These are phyloP conservation scores for Secale cereale DNA, from an alignment of 176 grass and related monocot genomes.

Conservation along the genomic window DNA sequence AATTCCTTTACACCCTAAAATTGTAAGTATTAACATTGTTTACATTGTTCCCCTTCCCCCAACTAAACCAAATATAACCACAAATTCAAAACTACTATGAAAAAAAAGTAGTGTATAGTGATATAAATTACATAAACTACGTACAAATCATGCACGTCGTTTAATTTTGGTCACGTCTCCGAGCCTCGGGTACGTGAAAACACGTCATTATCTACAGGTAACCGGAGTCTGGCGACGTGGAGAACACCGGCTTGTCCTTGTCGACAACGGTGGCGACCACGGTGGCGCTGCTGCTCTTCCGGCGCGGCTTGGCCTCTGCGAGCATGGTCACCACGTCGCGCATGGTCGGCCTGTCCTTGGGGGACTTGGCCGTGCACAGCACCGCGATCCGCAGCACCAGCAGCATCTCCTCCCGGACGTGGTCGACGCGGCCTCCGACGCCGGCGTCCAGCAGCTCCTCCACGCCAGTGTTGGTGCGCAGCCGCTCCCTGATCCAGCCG, in stretches of 20 bases:
- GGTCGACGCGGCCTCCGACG: slow-evolving; percentile 62
- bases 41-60: slow-evolving; percentile 22
- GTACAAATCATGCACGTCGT: slow-evolving; percentile 20
- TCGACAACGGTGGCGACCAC: slow-evolving; percentile 43
- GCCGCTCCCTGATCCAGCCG: slow-evolving; percentile 71
- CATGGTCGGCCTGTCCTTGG: slow-evolving; percentile 90
- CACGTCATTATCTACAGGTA: slow-evolving; percentile 38
- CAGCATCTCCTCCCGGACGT: slow-evolving; percentile 92
- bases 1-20: slow-evolving; percentile 40
- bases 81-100: slow-evolving; percentile 38
- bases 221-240: slow-evolving; percentile 66
- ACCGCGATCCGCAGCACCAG: slow-evolving; percentile 85
- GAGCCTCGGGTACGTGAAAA: neutral
- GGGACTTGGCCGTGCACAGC: slow-evolving; percentile 79
- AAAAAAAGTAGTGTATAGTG: neutral
- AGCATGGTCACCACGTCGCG: slow-evolving; percentile 95
- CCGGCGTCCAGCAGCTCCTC: slow-evolving; percentile 78
- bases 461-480: slow-evolving; percentile 55
- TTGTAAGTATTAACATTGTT: slow-evolving; percentile 42
- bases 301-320: slow-evolving; percentile 78
- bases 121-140: slow-evolving; percentile 30
- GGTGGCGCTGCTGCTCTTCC: slow-evolving; percentile 78
- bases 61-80: slow-evolving; percentile 1
- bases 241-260: slow-evolving; percentile 96
- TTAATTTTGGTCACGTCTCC: slow-evolving; percentile 14